Base-by-base conservation (phyloP, 805 yeast genomes). In the Yamadazyma paraphyllophila region DNA sequence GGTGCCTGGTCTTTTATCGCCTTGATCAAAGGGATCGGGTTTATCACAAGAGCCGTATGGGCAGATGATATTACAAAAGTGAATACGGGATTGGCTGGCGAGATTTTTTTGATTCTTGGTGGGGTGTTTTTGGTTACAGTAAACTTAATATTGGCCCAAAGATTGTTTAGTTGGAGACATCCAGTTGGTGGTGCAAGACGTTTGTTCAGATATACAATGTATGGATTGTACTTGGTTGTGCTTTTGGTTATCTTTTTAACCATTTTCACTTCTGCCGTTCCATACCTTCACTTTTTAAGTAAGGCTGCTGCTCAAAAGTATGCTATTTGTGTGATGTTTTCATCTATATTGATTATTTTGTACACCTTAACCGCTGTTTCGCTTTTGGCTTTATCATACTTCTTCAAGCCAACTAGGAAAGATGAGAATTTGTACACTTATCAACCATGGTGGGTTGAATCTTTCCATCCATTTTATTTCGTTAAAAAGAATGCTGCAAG, bases 391-490 rank as follows among this genome's bases (percentile, higher is more conserved):
- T 58, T 76, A 38, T 80, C 90, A 1, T 84, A 66, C 55, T 48
- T 75, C 34, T 65, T 82, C 59, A 75, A 76, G 45, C 81, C 88
- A n/a, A 78, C 86, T 11, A 48, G 66, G 31, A 66, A 63, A 39
- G 80, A 79, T 51, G 73, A 71, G 50, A 59, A 64, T 31, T 68
- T 82, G 31, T 73, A 77, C 56, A 80, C 81, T 52, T 85, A 79
- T 61, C 87, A 81, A 61, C 88, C 95, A 33, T 82, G 84, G 77
- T 86, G 94, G 94, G 80, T 86, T 58, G 81, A 82, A 62, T 73
- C 80, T 5, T 83, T 85, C 54, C 58, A 67, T 25, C 73, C 82
- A 13, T 68, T 72, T 43, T 86, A 85, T 62, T 85, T 72, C 64
- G 83, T 81, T n/a, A 69, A 73, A 52, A 74, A 72, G 47, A 72